phyloP scores from a whole-genome alignment of 495 filamentous ascomycete genomes.

The Neurospora sp. region DNA sequence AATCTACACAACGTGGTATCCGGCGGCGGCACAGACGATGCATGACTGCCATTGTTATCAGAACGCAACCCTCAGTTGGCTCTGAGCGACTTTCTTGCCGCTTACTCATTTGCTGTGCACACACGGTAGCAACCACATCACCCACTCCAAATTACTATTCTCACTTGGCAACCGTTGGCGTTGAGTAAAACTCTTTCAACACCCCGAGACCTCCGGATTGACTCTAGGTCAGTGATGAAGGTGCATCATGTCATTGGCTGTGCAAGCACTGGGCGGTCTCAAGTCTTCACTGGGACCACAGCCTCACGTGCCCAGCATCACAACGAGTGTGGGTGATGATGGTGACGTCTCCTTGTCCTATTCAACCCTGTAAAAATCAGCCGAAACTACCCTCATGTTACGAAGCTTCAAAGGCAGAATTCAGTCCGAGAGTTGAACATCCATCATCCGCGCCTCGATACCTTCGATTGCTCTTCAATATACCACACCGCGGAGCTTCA shows the following conservation, averaged over 20 bases:
- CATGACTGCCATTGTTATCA: not conserved
- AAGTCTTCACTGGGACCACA: not conserved
- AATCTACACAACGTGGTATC: not conserved
- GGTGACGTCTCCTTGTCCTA: not conserved
- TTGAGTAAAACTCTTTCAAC: not conserved
- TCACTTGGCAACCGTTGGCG: not conserved
- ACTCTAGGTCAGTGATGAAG: not conserved
- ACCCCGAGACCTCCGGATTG: not conserved
- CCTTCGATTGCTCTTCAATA: not conserved
- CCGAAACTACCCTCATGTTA: not conserved
- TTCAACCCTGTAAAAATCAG: not conserved
- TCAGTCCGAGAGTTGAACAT: not conserved
- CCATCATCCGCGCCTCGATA: not conserved
- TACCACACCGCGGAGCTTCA: not conserved
- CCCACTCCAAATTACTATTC: not conserved
- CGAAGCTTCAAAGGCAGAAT: not conserved
- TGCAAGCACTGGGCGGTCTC: not conserved
- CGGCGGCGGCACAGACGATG: not conserved
- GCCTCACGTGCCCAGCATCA: not conserved
- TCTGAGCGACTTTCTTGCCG: not conserved
- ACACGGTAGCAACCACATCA: not conserved
- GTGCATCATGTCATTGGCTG: not conserved
- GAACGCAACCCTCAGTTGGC: not conserved
- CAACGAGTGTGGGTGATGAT: not conserved
- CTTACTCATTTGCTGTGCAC: not conserved